Base-by-base conservation (phyloP, 768 basidiomycete genomes). In the Panaeolus cyanescens region DNA sequence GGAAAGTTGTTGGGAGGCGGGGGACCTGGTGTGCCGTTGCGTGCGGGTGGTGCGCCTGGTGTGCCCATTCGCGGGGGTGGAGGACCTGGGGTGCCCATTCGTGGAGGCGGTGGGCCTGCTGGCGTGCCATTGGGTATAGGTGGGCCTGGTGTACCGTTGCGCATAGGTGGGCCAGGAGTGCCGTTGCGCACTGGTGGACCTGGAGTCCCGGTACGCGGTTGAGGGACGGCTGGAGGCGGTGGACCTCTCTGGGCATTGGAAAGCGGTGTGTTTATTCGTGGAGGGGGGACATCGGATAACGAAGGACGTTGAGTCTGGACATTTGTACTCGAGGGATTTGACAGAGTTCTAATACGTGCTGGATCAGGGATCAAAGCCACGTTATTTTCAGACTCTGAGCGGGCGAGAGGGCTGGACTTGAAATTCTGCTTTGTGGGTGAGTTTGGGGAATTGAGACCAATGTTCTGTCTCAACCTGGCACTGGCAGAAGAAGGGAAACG, bases 371-470 rank as follows among this genome's bases (percentile, higher is more conserved):
- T 62, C 37, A 68, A 64, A 34, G 68, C 64, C 40, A 66, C 55
- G 13, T 66, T 59, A 37, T 54, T 59, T 45, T 54, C 63, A 5
- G 64, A 60, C 19, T 67, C 67, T 12, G 62, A 61, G 13, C 70
- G 72, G 33, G 74, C 73, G n/a, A 79, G 65, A 0, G 79, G 79
- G 61, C 79, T 79, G 4, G 75, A 71, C 60, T 70, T 72, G 63
- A 73, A 75, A 4, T 67, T 58, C 12, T 68, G 39, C 42, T 69
- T 54, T 13, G 72, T 67, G 5, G 67, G 69, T 33, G 59, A 63
- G 34, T 61, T 55, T 4, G 61, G 56, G 0, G 54, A 66, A 30
- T 67, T 42, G 10, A 71, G 59, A 32, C 69, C 69, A 12, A 74
- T 71, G 61, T 72, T 77, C 62, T 76, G 72, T 56, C 70, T 70